Evolutionary conservation across 192 early-diverging fungal genomes (phyloP).

Genomic region (Spizellomyces sp.): DNA sequence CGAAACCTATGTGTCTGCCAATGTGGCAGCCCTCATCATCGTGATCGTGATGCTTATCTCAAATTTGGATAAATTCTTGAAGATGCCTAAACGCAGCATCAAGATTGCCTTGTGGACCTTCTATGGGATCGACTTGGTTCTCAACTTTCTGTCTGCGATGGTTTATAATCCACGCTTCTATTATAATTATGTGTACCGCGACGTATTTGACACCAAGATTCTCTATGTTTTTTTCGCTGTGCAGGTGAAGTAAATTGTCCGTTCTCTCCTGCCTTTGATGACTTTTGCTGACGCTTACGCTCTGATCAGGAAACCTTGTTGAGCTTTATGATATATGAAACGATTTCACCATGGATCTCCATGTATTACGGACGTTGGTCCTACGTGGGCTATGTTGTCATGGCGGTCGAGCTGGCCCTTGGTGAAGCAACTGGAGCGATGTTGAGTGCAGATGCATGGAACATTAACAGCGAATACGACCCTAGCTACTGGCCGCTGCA

Average conservation of each 20-base stretch:
- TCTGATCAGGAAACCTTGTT: neutral
- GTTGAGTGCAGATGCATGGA: neutral
- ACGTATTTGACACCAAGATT: too few species aligned
- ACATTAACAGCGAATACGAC: conserved; percentile 1
- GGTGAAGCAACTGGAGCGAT: neutral
- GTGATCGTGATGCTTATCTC: neutral
- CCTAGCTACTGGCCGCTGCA: neutral
- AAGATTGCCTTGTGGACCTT: too few species aligned
- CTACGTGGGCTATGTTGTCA: neutral
- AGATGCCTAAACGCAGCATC: neutral
- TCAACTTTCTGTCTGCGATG: too few species aligned
- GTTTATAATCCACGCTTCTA: too few species aligned
- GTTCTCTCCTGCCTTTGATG: too few species aligned
- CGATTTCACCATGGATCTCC: neutral
- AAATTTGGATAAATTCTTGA: neutral
- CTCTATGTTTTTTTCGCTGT: too few species aligned
- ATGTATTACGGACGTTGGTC: neutral
- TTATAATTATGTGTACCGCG: too few species aligned
- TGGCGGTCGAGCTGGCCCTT: neutral
- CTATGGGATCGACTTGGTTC: too few species aligned
- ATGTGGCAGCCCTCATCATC: neutral
- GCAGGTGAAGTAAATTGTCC: too few species aligned
- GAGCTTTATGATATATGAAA: neutral
- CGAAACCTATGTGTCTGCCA: neutral
- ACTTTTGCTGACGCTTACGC: neutral